phyloP scores from a whole-genome alignment of 225 moss, liverwort and hornwort species.

The Polytrichum commune region DNA sequence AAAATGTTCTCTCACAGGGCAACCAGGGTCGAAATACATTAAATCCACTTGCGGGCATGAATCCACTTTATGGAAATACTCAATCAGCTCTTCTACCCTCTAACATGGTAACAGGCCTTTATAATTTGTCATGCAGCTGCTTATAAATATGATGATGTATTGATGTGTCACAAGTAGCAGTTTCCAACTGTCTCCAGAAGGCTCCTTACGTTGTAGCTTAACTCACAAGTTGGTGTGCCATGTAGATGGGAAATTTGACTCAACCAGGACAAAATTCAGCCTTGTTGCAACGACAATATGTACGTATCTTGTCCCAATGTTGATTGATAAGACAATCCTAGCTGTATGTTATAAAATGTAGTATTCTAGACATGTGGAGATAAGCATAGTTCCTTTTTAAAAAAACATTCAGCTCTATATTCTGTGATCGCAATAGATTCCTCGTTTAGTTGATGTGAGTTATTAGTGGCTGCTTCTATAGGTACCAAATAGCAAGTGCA shows the following conservation, averaged over 20 bases:
- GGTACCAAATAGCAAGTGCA: too few relatives aligned
- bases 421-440: too few relatives aligned
- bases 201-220: not conserved
- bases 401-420: too few relatives aligned
- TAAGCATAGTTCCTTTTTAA: too few relatives aligned
- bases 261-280: conserved; percentile 66
- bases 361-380: too few relatives aligned
- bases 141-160: too few relatives aligned
- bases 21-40: conserved; percentile 72
- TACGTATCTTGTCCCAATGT: conserved; percentile 17
- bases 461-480: too few relatives aligned
- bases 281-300: conserved; percentile 69
- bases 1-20: conserved; percentile 58
- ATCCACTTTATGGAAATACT: conserved; percentile 49
- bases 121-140: not conserved
- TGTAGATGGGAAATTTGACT: conserved; percentile 42
- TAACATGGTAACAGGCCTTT: conserved; percentile 35
- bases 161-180: too few relatives aligned
- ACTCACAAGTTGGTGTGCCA: conserved; percentile 18
- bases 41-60: conserved; percentile 60
- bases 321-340: too few relatives aligned
- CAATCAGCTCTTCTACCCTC: conserved; percentile 55
- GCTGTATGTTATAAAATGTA: too few relatives aligned
- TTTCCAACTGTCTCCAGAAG: too few relatives aligned
- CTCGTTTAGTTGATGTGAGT: too few relatives aligned